These are phyloP conservation scores for Kwoniella botswanensis DNA, from an alignment of 768 basidiomycete genomes.

Conservation along the genomic window DNA sequence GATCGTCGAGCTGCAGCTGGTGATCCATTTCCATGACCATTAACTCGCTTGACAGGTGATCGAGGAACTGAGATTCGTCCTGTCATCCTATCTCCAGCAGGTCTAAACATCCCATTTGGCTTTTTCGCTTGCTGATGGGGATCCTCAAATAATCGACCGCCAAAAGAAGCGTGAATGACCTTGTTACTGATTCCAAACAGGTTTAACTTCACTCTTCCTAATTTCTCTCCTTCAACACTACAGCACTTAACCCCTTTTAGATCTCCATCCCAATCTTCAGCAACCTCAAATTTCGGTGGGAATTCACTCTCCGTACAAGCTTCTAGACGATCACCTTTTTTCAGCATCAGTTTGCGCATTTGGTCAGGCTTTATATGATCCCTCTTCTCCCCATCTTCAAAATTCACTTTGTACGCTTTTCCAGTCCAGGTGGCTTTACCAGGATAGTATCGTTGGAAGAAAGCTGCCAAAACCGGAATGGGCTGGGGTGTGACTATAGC, in stretches of 20 bases:
- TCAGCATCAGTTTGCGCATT: slow-evolving; percentile 24
- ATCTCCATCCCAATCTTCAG: slow-evolving; percentile 33
- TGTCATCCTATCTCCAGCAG: not conserved
- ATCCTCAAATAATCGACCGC: slow-evolving; percentile 11
- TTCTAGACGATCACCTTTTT: slow-evolving; percentile 28
- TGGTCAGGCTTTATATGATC: slow-evolving; percentile 15
- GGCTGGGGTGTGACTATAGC: not conserved
- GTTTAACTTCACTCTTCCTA: not conserved
- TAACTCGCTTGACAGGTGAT: slow-evolving; percentile 17
- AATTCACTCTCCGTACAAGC: slow-evolving; percentile 1
- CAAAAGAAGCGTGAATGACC: slow-evolving; percentile 13
- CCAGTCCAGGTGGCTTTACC: slow-evolving; percentile 13
- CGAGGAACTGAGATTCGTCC: slow-evolving; percentile 3
- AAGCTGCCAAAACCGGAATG: not conserved
- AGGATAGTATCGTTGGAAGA: slow-evolving; percentile 10
- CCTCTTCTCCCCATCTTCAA: slow-evolving; percentile 26
- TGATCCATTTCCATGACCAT: not conserved
- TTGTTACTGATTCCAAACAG: slow-evolving; percentile 4
- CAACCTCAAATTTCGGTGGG: slow-evolving; percentile 15
- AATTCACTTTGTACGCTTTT: slow-evolving; percentile 20
- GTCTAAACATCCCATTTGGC: not conserved
- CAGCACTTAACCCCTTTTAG: slow-evolving; percentile 8
- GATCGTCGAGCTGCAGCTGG: not conserved
- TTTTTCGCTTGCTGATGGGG: not conserved
- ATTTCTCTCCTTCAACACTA: not conserved